A percentile compares a stretch with the other conserved stretches of the same genome.
Evolutionary conservation across 177 flowering plant species (phyloP).

Genomic region (Vitis hybrid): DNA sequence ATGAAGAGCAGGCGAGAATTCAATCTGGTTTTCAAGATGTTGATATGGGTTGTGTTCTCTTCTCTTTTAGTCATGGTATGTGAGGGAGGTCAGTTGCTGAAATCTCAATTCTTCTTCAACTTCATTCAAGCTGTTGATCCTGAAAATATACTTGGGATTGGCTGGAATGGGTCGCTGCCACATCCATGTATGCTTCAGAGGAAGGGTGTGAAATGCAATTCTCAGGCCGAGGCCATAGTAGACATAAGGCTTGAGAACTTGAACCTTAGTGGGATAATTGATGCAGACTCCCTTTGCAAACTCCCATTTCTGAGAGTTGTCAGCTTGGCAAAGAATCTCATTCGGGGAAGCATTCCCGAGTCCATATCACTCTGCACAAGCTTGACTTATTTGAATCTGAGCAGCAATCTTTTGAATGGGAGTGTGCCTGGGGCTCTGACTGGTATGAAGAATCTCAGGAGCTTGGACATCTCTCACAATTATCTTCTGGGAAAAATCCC

Average conservation of each 20-base stretch:
- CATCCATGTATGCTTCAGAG: slow-evolving; percentile 25
- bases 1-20: slow-evolving; percentile 6
- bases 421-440: slow-evolving; percentile 27
- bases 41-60: not conserved
- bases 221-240: slow-evolving; percentile 14
- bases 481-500: slow-evolving; percentile 10
- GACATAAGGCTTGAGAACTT: slow-evolving; percentile 39
- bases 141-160: slow-evolving; percentile 19
- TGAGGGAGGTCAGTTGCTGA: slow-evolving; percentile 23
- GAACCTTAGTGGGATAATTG: slow-evolving; percentile 43
- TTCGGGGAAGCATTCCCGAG: slow-evolving; percentile 35
- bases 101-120: slow-evolving; percentile 25
- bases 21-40: not conserved
- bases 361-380: slow-evolving; percentile 30
- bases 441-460: slow-evolving; percentile 27
- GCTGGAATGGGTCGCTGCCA: slow-evolving; percentile 8
- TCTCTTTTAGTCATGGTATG: not conserved
- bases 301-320: slow-evolving; percentile 29
- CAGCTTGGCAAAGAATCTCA: slow-evolving; percentile 32
- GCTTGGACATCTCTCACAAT: slow-evolving; percentile 37
- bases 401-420: slow-evolving; percentile 39
- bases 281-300: slow-evolving; percentile 39
- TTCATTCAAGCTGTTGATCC: slow-evolving; percentile 47
- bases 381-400: slow-evolving; percentile 34
- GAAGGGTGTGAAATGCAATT: slow-evolving; percentile 33